Evolutionary conservation across 2,329 filamentous ascomycete species (phyloP).

Genomic region (Monilinia laxa): DNA sequence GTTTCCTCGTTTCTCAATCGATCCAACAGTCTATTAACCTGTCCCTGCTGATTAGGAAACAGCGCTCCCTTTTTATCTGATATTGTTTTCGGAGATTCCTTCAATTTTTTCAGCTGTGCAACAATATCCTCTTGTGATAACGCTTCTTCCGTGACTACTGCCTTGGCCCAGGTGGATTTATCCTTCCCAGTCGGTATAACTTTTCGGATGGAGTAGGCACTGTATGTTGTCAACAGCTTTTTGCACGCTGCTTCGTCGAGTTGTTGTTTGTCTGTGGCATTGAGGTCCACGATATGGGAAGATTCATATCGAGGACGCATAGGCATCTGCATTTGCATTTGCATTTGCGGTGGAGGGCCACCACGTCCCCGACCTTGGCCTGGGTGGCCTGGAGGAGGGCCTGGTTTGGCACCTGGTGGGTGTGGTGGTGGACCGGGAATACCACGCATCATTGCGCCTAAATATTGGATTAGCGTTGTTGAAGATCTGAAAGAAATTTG

Average conservation of each 20-base stretch:
- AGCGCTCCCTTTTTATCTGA: slow-evolving; percentile 37
- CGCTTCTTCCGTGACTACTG: slow-evolving; percentile 33
- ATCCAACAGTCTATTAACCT: slow-evolving; percentile 38
- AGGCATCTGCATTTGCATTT: slow-evolving; percentile 18
- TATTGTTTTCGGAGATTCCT: slow-evolving; percentile 31
- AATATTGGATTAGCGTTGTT: neutral
- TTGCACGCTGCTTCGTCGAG: slow-evolving; percentile 17
- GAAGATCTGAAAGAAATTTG: neutral
- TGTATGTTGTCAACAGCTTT: slow-evolving; percentile 27
- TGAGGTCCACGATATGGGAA: slow-evolving; percentile 12
- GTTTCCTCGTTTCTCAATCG: slow-evolving; percentile 31
- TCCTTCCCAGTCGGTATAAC: slow-evolving; percentile 28
- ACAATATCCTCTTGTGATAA: slow-evolving; percentile 35
- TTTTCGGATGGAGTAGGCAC: slow-evolving; percentile 35
- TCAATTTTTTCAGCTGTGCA: slow-evolving; percentile 36
- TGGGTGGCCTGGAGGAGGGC: neutral
- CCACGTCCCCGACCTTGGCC: neutral
- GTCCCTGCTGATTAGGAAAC: slow-evolving; percentile 33
- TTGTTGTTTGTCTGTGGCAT: neutral
- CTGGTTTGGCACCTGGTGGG: neutral
- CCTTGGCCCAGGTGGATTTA: slow-evolving; percentile 37
- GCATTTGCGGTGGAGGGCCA: slow-evolving; percentile 13
- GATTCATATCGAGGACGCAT: slow-evolving; percentile 18
- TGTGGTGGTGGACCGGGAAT: neutral
- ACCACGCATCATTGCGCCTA: slow-evolving; percentile 2